phyloP scores from a whole-genome alignment of 2,329 filamentous ascomycete genomes.

The Pezicula rhizophila region DNA sequence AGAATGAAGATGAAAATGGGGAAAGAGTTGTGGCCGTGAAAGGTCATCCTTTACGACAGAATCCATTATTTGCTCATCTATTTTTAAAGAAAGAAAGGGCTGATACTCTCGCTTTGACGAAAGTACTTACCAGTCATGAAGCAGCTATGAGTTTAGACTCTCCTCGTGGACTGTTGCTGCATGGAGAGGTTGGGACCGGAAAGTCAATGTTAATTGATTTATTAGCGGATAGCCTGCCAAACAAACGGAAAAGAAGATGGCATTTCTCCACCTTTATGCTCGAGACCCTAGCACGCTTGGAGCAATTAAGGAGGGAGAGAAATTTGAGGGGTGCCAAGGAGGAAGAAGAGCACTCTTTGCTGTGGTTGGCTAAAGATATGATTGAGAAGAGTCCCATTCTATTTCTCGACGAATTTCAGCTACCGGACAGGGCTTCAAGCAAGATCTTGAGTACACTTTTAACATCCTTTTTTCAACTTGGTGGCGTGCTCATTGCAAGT shows the following conservation, averaged over 20 bases:
- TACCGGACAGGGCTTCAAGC: slow-evolving; percentile 70
- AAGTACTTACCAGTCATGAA: slow-evolving; percentile 64
- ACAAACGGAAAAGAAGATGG: slow-evolving; percentile 65
- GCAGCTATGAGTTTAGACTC: slow-evolving; percentile 66
- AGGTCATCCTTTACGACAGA: slow-evolving; percentile 50
- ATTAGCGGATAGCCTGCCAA: slow-evolving; percentile 72
- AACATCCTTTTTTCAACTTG: slow-evolving; percentile 74
- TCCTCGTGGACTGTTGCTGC: slow-evolving; percentile 68
- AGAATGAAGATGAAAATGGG: slow-evolving; percentile 20
- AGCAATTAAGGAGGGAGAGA: slow-evolving; percentile 46
- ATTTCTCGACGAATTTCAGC: slow-evolving; percentile 78
- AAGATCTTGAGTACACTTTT: slow-evolving; percentile 77
- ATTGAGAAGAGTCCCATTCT: slow-evolving; percentile 69
- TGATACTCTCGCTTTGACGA: slow-evolving; percentile 59
- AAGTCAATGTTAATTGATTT: slow-evolving; percentile 83
- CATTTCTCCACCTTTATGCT: slow-evolving; percentile 88
- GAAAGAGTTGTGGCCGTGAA: slow-evolving; percentile 39
- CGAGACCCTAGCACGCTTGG: slow-evolving; percentile 66
- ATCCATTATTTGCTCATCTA: slow-evolving; percentile 53
- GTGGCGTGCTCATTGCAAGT: slow-evolving; percentile 73
- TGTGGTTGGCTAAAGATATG: slow-evolving; percentile 71
- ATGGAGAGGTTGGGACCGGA: slow-evolving; percentile 76
- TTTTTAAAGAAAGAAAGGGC: slow-evolving; percentile 48
- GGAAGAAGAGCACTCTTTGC: slow-evolving; percentile 55
- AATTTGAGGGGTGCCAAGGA: slow-evolving; percentile 3